Percentiles rank a stretch among this genome's conserved stretches.
Evolutionary conservation across 1,139 yeast genomes (phyloP).

Genomic region (Zygosaccharomyces pseudobailii): DNA sequence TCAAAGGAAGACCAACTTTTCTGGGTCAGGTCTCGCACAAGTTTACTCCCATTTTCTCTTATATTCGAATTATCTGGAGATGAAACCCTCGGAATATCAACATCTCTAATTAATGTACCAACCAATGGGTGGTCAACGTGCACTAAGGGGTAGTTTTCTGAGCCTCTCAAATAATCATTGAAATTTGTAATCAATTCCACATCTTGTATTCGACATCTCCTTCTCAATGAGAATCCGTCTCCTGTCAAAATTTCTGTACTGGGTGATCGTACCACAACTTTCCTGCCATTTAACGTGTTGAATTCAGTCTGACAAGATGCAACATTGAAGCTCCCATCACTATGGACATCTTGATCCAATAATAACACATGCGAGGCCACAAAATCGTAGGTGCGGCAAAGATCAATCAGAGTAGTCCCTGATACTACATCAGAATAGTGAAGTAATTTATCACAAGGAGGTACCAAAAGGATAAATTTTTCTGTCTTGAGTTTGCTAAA

Average conservation of each 20-base stretch:
- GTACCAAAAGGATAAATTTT: slow-evolving; percentile 57
- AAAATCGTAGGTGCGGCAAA: slow-evolving; percentile 64
- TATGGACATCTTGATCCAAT: slow-evolving; percentile 18
- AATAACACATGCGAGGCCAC: slow-evolving; percentile 64
- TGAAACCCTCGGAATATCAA: not conserved
- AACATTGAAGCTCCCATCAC: slow-evolving; percentile 28
- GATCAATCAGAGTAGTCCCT: slow-evolving; percentile 44
- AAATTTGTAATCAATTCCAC: slow-evolving; percentile 44
- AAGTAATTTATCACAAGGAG: slow-evolving; percentile 50
- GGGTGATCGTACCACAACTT: slow-evolving; percentile 45
- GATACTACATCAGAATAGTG: slow-evolving; percentile 50
- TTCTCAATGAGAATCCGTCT: slow-evolving; percentile 51
- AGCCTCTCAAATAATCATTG: slow-evolving; percentile 44
- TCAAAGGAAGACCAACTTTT: slow-evolving; percentile 17
- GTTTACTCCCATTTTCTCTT: not conserved
- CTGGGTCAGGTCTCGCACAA: slow-evolving; percentile 6
- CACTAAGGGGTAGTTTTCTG: slow-evolving; percentile 42
- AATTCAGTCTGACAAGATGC: slow-evolving; percentile 40
- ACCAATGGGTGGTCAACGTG: slow-evolving; percentile 49
- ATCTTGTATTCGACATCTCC: slow-evolving; percentile 43
- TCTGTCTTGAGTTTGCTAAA: slow-evolving; percentile 40
- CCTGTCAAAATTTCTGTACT: slow-evolving; percentile 53
- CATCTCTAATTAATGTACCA: slow-evolving; percentile 32
- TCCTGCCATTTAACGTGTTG: slow-evolving; percentile 57
- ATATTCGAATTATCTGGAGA: not conserved